A percentile compares a stretch with the other conserved stretches of the same genome.
Evolutionary conservation across 306 rosid genomes (phyloP).

Genomic region (Trifolium repens): DNA sequence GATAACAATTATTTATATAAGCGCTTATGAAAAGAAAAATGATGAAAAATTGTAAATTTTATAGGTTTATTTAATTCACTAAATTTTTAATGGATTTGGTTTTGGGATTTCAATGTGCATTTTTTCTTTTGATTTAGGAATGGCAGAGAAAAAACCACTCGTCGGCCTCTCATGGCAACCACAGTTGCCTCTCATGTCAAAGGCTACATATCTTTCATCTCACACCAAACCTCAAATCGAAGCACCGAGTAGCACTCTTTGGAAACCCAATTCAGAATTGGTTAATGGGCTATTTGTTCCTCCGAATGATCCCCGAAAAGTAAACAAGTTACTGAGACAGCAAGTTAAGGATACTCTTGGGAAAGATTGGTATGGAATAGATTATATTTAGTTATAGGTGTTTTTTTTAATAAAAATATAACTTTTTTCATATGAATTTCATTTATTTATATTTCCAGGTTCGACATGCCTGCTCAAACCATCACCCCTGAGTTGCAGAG

Average conservation of each 20-base stretch:
- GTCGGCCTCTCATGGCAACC: conserved; percentile 86
- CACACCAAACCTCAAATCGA: conserved; percentile 41
- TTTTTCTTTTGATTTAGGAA: conserved; percentile 41
- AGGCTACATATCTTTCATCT: conserved; percentile 33
- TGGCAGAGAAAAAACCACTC: conserved; percentile 56
- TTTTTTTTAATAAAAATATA: background rate
- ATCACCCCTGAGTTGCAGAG: conserved; percentile 78
- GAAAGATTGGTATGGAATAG: conserved; percentile 60
- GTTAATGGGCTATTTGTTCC: conserved; percentile 86
- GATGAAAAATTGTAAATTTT: too few species aligned
- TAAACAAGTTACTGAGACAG: conserved; percentile 63
- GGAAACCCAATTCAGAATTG: conserved; percentile 71
- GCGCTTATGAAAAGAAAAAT: too few species aligned
- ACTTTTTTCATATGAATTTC: background rate
- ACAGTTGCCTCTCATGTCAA: conserved; percentile 56
- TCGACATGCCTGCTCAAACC: conserved; percentile 83
- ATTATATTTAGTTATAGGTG: background rate
- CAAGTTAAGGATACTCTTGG: conserved; percentile 80
- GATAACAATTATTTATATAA: too few species aligned
- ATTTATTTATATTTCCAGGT: conserved; percentile 50
- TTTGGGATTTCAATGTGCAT: conserved; percentile 18
- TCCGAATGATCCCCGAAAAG: conserved; percentile 65
- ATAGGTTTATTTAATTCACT: too few species aligned
- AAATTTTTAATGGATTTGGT: background rate
- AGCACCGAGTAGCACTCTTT: conserved; percentile 48